Base-by-base conservation (phyloP, 148 eudicot genomes). In the Selenicereus undatus region DNA sequence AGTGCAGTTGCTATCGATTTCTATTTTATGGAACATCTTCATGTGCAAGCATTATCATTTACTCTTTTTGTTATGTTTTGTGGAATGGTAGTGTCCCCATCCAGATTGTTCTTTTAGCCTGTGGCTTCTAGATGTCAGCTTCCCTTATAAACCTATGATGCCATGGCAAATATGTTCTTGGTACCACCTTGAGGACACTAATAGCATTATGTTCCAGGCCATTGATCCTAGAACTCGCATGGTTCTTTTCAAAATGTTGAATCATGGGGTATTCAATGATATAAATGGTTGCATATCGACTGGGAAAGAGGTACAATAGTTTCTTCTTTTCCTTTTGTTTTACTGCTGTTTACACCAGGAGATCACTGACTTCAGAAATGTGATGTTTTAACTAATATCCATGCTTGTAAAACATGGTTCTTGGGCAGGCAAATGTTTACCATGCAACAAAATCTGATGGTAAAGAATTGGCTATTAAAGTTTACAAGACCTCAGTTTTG, bases 171-270 rank as follows among this genome's bases (percentile, higher is more conserved):
- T 36, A 10, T 29, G 16, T 39, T 56, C 14, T 58, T 77, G 71
- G 2, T 26, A 70, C 72, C 1, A 24, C 22, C n/a, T 14, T 68
- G 60, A 48, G 30, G 9, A 76, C 39, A 26, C 39, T 70, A 51
- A 65, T 48, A 30, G 1, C 73, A 22, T 69, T 83, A 12, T 71
- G 22, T 82, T 76, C 71, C 91, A 96, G 97, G 99, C 97, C 73
- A 93, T 96, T 87, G 99, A 96, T 83, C 99, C 99, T n/a, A 85
- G 97, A 80, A 96, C 97, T 86, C 95, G 99, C 32, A 93, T 93
- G 99, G 97, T 96, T 77, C 88, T 96, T 52, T 96, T 92, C 87
- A 96, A 94, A 86, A 93, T 96, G 98, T 87, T 96, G 81, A 96
- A 96, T 85, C 90, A 92, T 48, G 97, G 99, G 76, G 84, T 96